Conservation (phyloP, 2,329 filamentous ascomycete species). For the Penicillium expansum region DNA sequence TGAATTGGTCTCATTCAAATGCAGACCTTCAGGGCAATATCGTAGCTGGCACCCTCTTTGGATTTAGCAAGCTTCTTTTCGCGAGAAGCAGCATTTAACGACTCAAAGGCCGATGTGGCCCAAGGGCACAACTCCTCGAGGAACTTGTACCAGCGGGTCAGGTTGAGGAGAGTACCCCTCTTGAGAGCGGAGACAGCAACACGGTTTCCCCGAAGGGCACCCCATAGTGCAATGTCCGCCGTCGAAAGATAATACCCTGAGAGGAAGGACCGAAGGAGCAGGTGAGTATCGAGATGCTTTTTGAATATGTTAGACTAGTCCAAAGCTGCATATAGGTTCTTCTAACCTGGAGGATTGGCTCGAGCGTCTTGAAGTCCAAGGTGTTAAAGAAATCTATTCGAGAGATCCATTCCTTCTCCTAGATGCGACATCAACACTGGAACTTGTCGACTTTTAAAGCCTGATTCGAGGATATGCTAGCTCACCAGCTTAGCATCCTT, state of each 20-base stretch:
- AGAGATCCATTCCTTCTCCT: constrained; percentile 56
- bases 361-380: constrained; percentile 78
- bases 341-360: constrained; percentile 59
- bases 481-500: constrained; percentile 38
- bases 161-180: constrained; percentile 71
- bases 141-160: constrained; percentile 83
- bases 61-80: constrained; percentile 66
- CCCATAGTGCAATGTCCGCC: constrained; percentile 78
- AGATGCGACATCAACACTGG: not conserved
- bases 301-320: not conserved
- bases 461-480: not conserved
- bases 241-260: constrained; percentile 75
- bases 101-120: constrained; percentile 67
- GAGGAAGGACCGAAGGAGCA: constrained; percentile 81
- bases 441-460: not conserved
- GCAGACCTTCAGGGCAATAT: constrained; percentile 62
- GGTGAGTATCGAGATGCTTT: constrained; percentile 73
- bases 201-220: constrained; percentile 76
- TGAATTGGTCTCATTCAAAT: not conserved
- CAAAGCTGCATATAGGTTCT: not conserved
- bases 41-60: constrained; percentile 82
- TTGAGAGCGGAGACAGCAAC: constrained; percentile 76
- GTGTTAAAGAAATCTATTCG: constrained; percentile 54
- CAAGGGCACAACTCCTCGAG: constrained; percentile 79
- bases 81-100: constrained; percentile 64